These are phyloP conservation scores for Datisca glomerata DNA, from an alignment of 306 rosid species.

Conservation along the genomic window DNA sequence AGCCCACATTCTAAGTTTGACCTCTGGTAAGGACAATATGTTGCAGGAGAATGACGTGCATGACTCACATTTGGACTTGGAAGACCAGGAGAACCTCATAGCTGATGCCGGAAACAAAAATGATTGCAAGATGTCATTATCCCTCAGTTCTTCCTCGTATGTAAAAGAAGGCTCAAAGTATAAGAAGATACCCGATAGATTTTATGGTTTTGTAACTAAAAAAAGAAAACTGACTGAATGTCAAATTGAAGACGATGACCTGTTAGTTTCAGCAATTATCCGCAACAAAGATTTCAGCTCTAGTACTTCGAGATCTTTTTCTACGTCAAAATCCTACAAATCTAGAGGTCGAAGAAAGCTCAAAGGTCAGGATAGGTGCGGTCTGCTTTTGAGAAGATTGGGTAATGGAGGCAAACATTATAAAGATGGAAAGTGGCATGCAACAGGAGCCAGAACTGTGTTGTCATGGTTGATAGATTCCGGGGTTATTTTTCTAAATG, in stretches of 20 bases:
- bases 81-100: constrained; percentile 25
- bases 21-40: constrained; percentile 29
- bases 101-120: constrained; percentile 27
- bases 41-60: constrained; percentile 20
- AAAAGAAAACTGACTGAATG: constrained; percentile 38
- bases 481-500: constrained; percentile 53
- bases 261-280: constrained; percentile 74
- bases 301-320: constrained; percentile 19
- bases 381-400: constrained; percentile 64
- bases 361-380: constrained; percentile 56
- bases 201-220: constrained; percentile 24
- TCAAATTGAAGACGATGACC: constrained; percentile 81
- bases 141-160: constrained; percentile 24
- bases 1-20: constrained; percentile 23
- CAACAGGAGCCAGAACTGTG: constrained; percentile 55
- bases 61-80: constrained; percentile 21
- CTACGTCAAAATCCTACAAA: constrained; percentile 38
- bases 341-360: constrained; percentile 40
- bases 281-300: constrained; percentile 46
- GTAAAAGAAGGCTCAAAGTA: constrained; percentile 28
- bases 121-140: constrained; percentile 19
- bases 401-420: constrained; percentile 54
- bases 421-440: constrained; percentile 54
- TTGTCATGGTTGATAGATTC: constrained; percentile 81
- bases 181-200: constrained; percentile 16